Evolutionary conservation across 2,329 filamentous ascomycete species (phyloP).

Genomic region (Endoconidiophora polonica): DNA sequence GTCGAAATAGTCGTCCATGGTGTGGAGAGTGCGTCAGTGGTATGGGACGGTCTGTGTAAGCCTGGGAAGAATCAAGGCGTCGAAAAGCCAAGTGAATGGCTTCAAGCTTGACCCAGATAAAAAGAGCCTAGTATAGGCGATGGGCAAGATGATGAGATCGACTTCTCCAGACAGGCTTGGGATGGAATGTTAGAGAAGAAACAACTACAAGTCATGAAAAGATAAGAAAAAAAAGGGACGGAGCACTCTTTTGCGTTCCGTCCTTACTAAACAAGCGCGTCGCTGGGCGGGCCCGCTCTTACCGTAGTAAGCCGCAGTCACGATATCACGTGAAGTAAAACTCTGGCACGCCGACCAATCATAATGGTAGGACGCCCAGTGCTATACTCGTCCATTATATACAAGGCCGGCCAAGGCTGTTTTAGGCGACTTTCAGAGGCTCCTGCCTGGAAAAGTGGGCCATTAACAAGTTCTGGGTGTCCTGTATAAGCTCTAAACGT

Average conservation of each 20-base stretch:
- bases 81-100: not conserved
- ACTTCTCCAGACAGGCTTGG: not conserved
- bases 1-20: constrained; percentile 38
- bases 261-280: not conserved
- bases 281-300: not conserved
- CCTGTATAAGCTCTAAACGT: not conserved
- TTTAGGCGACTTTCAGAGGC: not conserved
- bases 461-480: too few relatives aligned
- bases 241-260: not conserved
- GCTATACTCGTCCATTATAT: too few relatives aligned
- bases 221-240: not conserved
- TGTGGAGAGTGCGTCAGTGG: not conserved
- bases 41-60: too few relatives aligned
- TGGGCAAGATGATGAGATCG: not conserved
- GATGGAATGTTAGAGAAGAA: too few relatives aligned
- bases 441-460: not conserved
- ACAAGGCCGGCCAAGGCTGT: not conserved
- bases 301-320: not conserved
- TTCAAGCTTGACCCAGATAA: too few relatives aligned
- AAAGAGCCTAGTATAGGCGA: not conserved
- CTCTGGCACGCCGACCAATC: not conserved
- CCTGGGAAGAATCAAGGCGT: too few relatives aligned
- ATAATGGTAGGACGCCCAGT: too few relatives aligned
- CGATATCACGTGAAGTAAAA: constrained; percentile 1
- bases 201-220: not conserved